phyloP scores from a whole-genome alignment of 345 rosid species.

The Eucalyptus regnans region DNA sequence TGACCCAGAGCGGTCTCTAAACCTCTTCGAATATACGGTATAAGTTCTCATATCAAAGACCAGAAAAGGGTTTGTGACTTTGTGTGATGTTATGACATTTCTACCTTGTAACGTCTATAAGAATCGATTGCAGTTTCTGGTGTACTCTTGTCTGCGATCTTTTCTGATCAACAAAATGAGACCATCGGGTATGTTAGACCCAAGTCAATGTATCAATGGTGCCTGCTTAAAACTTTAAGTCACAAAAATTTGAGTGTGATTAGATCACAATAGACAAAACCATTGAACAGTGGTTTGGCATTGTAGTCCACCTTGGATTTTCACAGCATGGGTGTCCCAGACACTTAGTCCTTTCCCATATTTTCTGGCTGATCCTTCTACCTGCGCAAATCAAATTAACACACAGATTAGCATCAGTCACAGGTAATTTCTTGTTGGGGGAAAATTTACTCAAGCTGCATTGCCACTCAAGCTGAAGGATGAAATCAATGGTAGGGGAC shows the following conservation, averaged over 20 bases:
- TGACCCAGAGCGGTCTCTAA: background rate
- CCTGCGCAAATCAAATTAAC: background rate
- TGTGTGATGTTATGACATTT: background rate
- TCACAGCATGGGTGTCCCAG: background rate
- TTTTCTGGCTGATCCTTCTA: background rate
- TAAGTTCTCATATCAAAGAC: background rate
- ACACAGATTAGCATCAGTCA: background rate
- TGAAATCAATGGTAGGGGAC: background rate
- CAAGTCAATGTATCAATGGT: background rate
- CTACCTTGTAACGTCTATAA: background rate
- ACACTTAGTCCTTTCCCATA: constrained; percentile 1
- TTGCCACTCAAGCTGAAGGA: background rate
- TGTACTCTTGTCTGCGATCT: constrained; percentile 2
- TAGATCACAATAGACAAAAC: background rate
- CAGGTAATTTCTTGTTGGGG: background rate
- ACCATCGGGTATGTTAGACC: background rate
- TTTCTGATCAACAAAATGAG: constrained; percentile 27
- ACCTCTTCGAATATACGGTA: too few relatives aligned
- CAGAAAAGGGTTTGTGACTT: background rate
- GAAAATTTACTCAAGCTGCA: background rate
- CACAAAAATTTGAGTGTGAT: background rate
- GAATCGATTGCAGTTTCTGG: constrained; percentile 4
- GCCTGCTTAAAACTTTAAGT: constrained; percentile 13
- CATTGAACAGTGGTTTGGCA: background rate
- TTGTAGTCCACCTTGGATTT: background rate